These are phyloP conservation scores for Dictyostelium firmibasis DNA, from an alignment of 78 protist species.

Conservation along the genomic window DNA sequence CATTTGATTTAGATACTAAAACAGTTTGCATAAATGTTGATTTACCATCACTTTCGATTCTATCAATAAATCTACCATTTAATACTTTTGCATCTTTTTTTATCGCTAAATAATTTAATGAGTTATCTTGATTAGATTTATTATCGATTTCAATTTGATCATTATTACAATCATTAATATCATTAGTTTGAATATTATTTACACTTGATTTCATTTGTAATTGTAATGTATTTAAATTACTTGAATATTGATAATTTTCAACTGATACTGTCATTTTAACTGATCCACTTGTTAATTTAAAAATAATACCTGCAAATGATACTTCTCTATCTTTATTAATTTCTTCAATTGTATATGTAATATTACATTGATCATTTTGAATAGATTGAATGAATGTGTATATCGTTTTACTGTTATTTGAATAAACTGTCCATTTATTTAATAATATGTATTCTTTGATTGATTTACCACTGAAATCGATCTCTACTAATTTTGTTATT, in stretches of 20 bases:
- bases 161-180: background rate
- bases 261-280: background rate
- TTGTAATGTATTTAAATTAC: background rate
- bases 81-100: background rate
- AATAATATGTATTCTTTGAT: background rate
- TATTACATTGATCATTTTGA: background rate
- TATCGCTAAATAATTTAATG: background rate
- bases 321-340: background rate
- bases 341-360: background rate
- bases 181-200: background rate
- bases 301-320: background rate
- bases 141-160: background rate
- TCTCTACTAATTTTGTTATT: background rate
- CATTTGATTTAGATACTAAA: background rate
- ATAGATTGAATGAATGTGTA: background rate
- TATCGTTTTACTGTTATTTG: background rate
- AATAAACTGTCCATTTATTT: background rate
- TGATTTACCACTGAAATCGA: background rate
- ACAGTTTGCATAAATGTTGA: background rate
- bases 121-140: background rate
- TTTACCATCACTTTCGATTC: background rate
- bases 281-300: background rate
- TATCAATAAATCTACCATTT: background rate
- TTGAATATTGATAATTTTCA: background rate
- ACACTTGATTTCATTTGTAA: background rate